Evolutionary conservation across 331 rosid species (phyloP).

Genomic region (Pyrus hybrid): DNA sequence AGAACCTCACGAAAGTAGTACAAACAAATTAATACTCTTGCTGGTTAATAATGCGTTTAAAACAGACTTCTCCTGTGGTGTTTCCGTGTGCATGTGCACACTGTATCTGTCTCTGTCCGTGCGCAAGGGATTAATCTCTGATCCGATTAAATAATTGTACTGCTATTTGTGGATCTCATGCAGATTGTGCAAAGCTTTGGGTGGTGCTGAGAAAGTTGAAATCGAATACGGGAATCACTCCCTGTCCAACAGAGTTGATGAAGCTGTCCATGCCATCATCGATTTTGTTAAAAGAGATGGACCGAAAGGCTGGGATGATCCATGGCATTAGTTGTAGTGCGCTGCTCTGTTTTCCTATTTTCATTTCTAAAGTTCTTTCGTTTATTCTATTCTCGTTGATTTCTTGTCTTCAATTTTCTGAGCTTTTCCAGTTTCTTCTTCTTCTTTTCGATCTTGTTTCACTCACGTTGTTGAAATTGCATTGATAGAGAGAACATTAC

Average conservation of each 20-base stretch:
- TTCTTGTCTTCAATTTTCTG: not conserved
- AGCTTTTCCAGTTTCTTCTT: not conserved
- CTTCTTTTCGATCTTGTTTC: not conserved
- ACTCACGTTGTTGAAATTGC: not conserved
- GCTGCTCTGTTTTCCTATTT: not conserved
- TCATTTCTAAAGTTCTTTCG: not conserved
- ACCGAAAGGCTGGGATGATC: slow-evolving; percentile 98
- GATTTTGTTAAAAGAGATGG: slow-evolving; percentile 81
- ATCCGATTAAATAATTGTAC: slow-evolving; percentile 1
- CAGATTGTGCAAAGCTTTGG: slow-evolving; percentile 91
- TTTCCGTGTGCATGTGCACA: not conserved
- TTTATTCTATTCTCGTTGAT: slow-evolving; percentile 8
- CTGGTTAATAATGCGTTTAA: not conserved
- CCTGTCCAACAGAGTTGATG: slow-evolving; percentile 82
- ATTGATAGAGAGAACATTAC: not conserved
- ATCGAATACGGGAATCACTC: slow-evolving; percentile 90
- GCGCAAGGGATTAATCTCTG: not conserved
- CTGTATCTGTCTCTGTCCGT: not conserved
- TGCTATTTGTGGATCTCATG: slow-evolving; percentile 20
- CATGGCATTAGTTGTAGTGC: slow-evolving; percentile 64
- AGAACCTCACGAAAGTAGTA: not conserved
- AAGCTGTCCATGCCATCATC: slow-evolving; percentile 71
- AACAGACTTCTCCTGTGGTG: not conserved
- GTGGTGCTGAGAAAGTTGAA: slow-evolving; percentile 91
- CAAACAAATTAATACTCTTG: not conserved